Evolutionary conservation across 2,329 filamentous ascomycete genomes (phyloP), one percentile per base, ranked within the genome.

Genomic region (Laburnicola sp.): DNA sequence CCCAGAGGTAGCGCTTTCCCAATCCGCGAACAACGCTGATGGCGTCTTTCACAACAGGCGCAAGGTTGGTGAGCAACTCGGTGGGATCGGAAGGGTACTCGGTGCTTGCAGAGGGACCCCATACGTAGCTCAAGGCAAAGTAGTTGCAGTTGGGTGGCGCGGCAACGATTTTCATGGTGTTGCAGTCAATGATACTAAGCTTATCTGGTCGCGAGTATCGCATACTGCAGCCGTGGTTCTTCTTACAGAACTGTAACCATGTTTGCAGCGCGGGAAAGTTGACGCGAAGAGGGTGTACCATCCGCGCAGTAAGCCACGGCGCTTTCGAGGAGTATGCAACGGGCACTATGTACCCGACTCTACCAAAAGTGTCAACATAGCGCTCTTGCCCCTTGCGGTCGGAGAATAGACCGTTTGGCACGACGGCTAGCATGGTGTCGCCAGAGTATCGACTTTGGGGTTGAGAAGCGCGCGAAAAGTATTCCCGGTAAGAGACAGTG

Each of bases 1-100:
- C 53, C 56, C 53, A 56, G 2, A 57, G 41, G 41, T 53, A 57
- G 10, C 43, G 26, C 23, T 10, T 36, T 8, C 47, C 47, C 6
- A 54, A 36, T 10, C 25, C 36, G 22, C 36, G 31, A 4, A 37
- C 31, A 2, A 53, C 39, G 9, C 22, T 28, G 23, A 49, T 50
- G 6, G 48, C 48, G 32, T 54, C 51, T 23, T 27, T n/a, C 3
- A 38, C 35, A 4, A 38, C 34, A 27, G 42, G 28, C 21, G 42
- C 42, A 30, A 16, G 27, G 7, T 22, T 21, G 9, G 8, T n/a
- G 16, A 45, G 42, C 1, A 35, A 9, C 4, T 45, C 16, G 28
- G 7, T 38, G 7, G 30, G 7, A 7, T 32, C 11, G 7, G 30
- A 7, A 32, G 30, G 7, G 7, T 32, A 7, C 7, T 7, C 7